phyloP scores from a whole-genome alignment of 306 rosid species.

The Clitoria ternatea region DNA sequence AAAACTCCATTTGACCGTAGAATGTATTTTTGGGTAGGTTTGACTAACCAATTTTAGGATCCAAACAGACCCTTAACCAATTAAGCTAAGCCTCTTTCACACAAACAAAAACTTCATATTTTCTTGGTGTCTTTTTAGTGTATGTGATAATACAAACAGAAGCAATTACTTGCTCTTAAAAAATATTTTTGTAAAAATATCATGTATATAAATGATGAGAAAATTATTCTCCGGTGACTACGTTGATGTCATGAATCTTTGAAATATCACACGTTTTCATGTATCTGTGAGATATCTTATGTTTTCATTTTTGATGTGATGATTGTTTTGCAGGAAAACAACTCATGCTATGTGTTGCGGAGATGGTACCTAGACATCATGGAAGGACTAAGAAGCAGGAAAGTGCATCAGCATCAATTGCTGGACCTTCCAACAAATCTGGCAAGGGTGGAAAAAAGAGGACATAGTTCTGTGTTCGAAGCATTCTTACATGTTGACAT shows the following conservation, averaged over 20 bases:
- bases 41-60: too few species aligned
- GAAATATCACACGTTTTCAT: too few species aligned
- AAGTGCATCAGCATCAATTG: slow-evolving; percentile 48
- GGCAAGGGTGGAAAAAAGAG: slow-evolving; percentile 78
- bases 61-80: too few species aligned
- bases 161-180: too few species aligned
- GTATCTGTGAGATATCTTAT: too few species aligned
- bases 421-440: slow-evolving; percentile 72
- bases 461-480: slow-evolving; percentile 38
- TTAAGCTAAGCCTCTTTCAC: too few species aligned
- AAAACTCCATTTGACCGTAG: too few species aligned
- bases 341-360: slow-evolving; percentile 63
- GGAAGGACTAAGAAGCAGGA: slow-evolving; percentile 88
- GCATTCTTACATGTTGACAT: slow-evolving; percentile 3
- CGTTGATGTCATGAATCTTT: background rate
- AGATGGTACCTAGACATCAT: slow-evolving; percentile 84
- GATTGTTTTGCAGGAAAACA: slow-evolving; percentile 66
- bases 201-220: background rate
- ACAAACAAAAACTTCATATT: too few species aligned
- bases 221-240: background rate
- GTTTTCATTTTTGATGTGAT: background rate
- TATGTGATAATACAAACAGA: too few species aligned
- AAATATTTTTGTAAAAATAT: too few species aligned
- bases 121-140: too few species aligned
- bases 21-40: too few species aligned